Evolutionary conservation across 2,329 filamentous ascomycete species (phyloP).

Genomic region (Xylariaceae sp.): DNA sequence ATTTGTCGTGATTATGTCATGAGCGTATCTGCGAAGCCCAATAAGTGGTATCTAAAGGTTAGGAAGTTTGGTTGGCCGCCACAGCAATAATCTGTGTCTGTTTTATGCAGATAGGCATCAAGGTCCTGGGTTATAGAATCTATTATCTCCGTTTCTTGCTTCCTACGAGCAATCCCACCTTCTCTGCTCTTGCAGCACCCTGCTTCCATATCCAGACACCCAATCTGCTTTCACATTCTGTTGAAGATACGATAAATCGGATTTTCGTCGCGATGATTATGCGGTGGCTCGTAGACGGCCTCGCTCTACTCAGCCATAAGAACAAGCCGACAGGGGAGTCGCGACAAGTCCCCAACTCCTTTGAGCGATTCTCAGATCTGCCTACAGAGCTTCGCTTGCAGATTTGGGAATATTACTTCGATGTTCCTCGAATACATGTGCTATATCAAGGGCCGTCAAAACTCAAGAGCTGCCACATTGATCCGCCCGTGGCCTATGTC

Average conservation of each 20-base stretch:
- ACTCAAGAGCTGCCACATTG: neutral
- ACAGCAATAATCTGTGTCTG: neutral
- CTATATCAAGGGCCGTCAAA: slow-evolving; percentile 16
- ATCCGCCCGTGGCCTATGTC: slow-evolving; percentile 15
- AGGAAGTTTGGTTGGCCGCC: neutral
- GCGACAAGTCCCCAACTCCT: slow-evolving; percentile 3
- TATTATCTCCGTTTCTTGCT: neutral
- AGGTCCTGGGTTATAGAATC: neutral
- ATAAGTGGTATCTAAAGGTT: slow-evolving; percentile 5
- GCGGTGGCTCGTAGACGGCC: slow-evolving; percentile 13
- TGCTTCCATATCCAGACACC: neutral
- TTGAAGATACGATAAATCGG: neutral
- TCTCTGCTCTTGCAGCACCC: neutral
- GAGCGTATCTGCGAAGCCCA: neutral
- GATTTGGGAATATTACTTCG: slow-evolving; percentile 27
- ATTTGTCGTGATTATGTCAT: slow-evolving; percentile 16
- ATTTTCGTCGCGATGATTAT: slow-evolving; percentile 14
- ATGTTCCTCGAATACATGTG: slow-evolving; percentile 25
- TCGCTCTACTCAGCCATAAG: slow-evolving; percentile 1
- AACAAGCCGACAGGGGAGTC: neutral
- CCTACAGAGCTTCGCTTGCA: slow-evolving; percentile 27
- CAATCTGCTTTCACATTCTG: neutral
- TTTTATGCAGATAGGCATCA: neutral
- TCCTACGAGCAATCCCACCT: neutral
- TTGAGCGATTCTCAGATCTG: slow-evolving; percentile 20